Evolutionary conservation across 345 rosid genomes (phyloP).

Genomic region (Clarkia xantiana): DNA sequence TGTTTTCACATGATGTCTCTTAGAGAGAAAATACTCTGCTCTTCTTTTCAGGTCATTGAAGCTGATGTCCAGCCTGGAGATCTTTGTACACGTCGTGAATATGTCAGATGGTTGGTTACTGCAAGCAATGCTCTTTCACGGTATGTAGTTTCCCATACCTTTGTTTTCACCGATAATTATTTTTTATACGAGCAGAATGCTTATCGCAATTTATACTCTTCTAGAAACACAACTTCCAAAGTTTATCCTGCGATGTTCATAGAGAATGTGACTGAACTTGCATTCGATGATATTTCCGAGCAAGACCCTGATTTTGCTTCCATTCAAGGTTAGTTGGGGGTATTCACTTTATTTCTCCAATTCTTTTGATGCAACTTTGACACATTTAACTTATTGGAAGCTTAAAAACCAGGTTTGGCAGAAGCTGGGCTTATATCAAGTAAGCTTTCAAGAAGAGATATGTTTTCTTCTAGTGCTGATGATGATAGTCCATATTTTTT

Average conservation of each 20-base stretch:
- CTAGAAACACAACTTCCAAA: constrained; percentile 63
- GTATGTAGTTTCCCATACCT: constrained; percentile 22
- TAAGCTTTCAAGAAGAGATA: constrained; percentile 62
- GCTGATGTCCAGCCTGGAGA: constrained; percentile 54
- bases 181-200: too few relatives aligned
- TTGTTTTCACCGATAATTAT: not conserved
- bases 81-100: constrained; percentile 84
- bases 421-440: constrained; percentile 95
- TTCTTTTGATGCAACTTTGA: too few relatives aligned
- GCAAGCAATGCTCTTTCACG: constrained; percentile 74
- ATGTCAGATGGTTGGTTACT: constrained; percentile 86
- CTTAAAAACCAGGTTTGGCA: constrained; percentile 67
- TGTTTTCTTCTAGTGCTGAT: constrained; percentile 24
- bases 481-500: constrained; percentile 32
- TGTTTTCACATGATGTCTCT: too few relatives aligned
- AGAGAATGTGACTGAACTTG: constrained; percentile 80
- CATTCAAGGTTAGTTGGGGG: constrained; percentile 63
- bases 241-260: constrained; percentile 97
- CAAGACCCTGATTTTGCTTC: constrained; percentile 84
- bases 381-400: too few relatives aligned
- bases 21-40: constrained; percentile 1
- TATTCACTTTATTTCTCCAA: not conserved
- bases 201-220: constrained; percentile 9
- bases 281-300: constrained; percentile 74
- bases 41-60: constrained; percentile 59